Percentiles rank a stretch among this genome's conserved stretches.
Evolutionary conservation across 2,329 filamentous ascomycete species (phyloP).

Genomic region (Exophiala bonariae): DNA sequence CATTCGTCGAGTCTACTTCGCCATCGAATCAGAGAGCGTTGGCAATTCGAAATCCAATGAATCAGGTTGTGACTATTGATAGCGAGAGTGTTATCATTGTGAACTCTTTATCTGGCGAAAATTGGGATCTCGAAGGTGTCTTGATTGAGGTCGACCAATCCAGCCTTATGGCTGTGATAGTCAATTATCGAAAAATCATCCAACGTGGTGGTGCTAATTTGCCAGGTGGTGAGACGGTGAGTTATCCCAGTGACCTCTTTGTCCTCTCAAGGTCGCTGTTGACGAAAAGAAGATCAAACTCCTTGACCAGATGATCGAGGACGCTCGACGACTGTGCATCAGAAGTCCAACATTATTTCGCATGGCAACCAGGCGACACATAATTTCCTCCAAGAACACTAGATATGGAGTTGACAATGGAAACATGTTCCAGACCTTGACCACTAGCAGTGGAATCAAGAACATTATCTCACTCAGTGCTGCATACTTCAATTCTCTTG

Average conservation of each 20-base stretch:
- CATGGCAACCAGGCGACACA: slow-evolving; percentile 27
- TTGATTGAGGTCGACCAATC: slow-evolving; percentile 25
- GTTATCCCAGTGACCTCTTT: background rate
- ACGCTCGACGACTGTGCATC: slow-evolving; percentile 28
- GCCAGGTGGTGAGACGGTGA: slow-evolving; percentile 24
- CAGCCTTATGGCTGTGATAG: slow-evolving; percentile 21
- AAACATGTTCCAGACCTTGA: slow-evolving; percentile 28
- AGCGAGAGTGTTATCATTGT: slow-evolving; percentile 17
- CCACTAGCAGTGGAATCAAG: slow-evolving; percentile 31
- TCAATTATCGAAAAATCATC: slow-evolving; percentile 26
- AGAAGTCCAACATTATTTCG: slow-evolving; percentile 29
- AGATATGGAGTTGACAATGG: slow-evolving; percentile 30
- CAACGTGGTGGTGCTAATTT: slow-evolving; percentile 24
- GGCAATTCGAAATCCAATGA: background rate
- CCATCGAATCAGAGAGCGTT: background rate
- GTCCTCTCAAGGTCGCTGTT: background rate
- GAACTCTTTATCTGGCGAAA: slow-evolving; percentile 22
- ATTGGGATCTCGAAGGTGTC: slow-evolving; percentile 30
- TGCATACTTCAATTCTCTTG: slow-evolving; percentile 28
- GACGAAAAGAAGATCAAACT: slow-evolving; percentile 20
- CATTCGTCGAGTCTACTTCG: slow-evolving; percentile 1
- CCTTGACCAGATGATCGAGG: slow-evolving; percentile 32
- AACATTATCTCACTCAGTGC: slow-evolving; percentile 28
- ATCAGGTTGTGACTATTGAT: slow-evolving; percentile 14
- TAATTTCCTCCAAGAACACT: slow-evolving; percentile 29